Evolutionary conservation across 2,329 filamentous ascomycete species (phyloP), one percentile per base, ranked within the genome.

Genomic region (Penicillium glabrum): DNA sequence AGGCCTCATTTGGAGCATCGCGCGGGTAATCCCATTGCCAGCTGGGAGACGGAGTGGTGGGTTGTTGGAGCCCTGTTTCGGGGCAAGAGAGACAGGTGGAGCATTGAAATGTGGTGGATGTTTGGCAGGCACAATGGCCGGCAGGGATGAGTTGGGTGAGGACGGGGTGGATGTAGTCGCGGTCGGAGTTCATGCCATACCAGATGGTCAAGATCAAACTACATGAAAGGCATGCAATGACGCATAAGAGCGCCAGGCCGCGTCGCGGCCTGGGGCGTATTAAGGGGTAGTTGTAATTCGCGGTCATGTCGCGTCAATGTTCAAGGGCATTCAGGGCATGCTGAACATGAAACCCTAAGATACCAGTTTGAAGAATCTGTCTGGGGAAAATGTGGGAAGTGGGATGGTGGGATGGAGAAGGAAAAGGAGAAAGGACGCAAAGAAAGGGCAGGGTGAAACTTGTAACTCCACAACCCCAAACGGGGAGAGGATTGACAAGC

Each of bases 71-170:
- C 9, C 45, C 52, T 4, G 56, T 41, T 24, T 66, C 57, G 26
- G 68, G 61, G 37, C 69, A 72, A 8, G 66, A 64, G 23, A 75
- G 58, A 54, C 72, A 74, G 46, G 66, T 74, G 5, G 69, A 63
- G 58, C 74, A 76, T 55, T 75, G 65, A 59, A 75, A 76, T 33
- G 69, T 72, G 6, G 72, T 75, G 2, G 72, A 73, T n/a, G 68
- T 68, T 56, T 71, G 58, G 57, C 72, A 75, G 35, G 72, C 69
- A 57, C 72, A 75, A 54, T 76, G 72, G 13, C 74, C 73, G 9
- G 73, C 73, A 47, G 73, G 73, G 49, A 76, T 73, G 9, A 75
- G 55, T 46, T 76, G 73, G 6, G 70, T 75, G 48, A 76, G 62
- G 27, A 75, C 46, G 1, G 72, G 73, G 39, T 72, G 70, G 21